phyloP scores from a whole-genome alignment of 1,139 yeast genomes.

The Candida neerlandica region DNA sequence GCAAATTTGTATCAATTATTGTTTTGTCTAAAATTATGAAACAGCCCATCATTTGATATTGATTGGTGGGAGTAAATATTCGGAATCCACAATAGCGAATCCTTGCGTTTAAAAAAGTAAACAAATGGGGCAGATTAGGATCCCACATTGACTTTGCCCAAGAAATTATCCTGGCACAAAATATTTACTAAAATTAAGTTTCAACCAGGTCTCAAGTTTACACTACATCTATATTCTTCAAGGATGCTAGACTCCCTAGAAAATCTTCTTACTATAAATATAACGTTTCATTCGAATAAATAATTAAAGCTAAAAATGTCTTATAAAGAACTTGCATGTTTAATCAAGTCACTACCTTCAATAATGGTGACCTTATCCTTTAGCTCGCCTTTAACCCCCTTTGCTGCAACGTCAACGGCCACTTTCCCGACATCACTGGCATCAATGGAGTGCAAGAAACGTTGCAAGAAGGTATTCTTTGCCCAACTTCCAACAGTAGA shows the following conservation, averaged over 20 bases:
- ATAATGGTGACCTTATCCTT: slow-evolving; percentile 17
- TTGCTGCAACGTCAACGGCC: slow-evolving; percentile 36
- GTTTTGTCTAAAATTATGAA: no score
- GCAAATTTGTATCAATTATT: no score
- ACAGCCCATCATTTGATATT: no score
- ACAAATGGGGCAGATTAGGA: no score
- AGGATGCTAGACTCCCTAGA: background rate
- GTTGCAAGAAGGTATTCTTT: slow-evolving; percentile 36
- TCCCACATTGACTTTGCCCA: no score
- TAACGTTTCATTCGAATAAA: background rate
- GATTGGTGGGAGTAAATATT: no score
- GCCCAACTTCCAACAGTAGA: slow-evolving; percentile 32
- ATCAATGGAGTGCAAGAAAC: slow-evolving; percentile 39
- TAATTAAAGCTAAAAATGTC: background rate
- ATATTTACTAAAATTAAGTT: no score
- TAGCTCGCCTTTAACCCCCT: slow-evolving; percentile 15
- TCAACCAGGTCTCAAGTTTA: no score
- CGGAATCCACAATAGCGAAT: no score
- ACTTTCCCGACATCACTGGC: slow-evolving; percentile 54
- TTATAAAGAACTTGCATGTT: slow-evolving; percentile 8
- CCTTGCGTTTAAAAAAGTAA: no score
- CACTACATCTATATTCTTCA: no score
- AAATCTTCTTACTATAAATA: background rate
- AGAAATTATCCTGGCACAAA: no score
- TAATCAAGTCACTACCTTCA: slow-evolving; percentile 14